Percentiles rank a stretch among this genome's conserved stretches.
phyloP scores from a whole-genome alignment of 345 rosid species.

The Lepidium africanum region DNA sequence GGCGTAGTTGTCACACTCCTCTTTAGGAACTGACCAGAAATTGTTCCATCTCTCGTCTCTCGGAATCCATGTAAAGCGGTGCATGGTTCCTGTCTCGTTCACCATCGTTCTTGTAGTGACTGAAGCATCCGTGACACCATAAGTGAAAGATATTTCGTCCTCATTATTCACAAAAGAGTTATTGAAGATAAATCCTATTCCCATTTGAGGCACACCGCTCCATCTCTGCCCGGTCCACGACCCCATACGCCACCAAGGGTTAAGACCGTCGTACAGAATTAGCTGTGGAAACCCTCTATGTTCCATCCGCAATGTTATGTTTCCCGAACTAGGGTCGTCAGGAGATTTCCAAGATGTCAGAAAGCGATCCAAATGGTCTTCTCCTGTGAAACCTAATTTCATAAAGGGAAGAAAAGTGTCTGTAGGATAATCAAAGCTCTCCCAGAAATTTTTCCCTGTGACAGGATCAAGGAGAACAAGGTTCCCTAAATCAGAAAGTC shows the following conservation, averaged over 20 bases:
- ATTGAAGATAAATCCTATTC: constrained; percentile 23
- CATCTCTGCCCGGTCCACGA: constrained; percentile 53
- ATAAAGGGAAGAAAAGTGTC: constrained; percentile 49
- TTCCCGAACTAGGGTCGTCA: constrained; percentile 45
- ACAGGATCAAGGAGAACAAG: constrained; percentile 36
- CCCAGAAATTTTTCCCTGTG: constrained; percentile 36
- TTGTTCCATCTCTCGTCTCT: constrained; percentile 35
- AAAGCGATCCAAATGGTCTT: constrained; percentile 29
- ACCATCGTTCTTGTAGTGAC: constrained; percentile 40
- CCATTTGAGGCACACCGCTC: constrained; percentile 65
- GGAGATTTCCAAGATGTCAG: constrained; percentile 47
- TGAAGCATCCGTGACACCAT: constrained; percentile 22
- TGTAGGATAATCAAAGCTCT: constrained; percentile 68
- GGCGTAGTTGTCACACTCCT: constrained; percentile 48
- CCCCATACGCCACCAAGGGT: constrained; percentile 41
- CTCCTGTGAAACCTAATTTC: constrained; percentile 46
- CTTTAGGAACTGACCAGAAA: constrained; percentile 41
- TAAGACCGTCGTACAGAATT: constrained; percentile 28
- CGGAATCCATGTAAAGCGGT: constrained; percentile 44
- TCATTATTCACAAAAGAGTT: constrained; percentile 18
- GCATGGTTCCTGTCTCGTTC: constrained; percentile 40
- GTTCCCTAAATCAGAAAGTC: constrained; percentile 54
- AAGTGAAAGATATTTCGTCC: constrained; percentile 29
- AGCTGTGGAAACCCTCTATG: constrained; percentile 40
- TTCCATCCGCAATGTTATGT: constrained; percentile 28